Percentiles rank a stretch among this genome's conserved stretches.
These are phyloP conservation scores for Pichia sp. DNA, from an alignment of 1,139 yeast genomes.

Conservation along the genomic window DNA sequence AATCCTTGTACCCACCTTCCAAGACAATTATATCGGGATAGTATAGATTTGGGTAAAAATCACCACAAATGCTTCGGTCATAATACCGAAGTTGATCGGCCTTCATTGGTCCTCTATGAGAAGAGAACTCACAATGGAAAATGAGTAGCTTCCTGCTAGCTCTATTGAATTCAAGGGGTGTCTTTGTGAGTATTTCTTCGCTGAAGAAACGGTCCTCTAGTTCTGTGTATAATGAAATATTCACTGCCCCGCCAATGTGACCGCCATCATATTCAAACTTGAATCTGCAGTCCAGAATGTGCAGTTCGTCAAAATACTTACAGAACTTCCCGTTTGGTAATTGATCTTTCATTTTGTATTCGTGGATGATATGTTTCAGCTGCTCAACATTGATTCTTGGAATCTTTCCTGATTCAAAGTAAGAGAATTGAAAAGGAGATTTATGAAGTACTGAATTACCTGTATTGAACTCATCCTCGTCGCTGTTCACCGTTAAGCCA, in stretches of 20 bases:
- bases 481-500: constrained; percentile 16
- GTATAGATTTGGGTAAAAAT: constrained; percentile 68
- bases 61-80: constrained; percentile 69
- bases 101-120: constrained; percentile 89
- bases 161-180: constrained; percentile 19
- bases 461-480: constrained; percentile 6
- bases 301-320: constrained; percentile 50
- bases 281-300: constrained; percentile 82
- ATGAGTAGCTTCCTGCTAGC: constrained; percentile 45
- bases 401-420: constrained; percentile 7
- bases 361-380: constrained; percentile 49
- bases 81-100: constrained; percentile 79
- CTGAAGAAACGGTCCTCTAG: constrained; percentile 47
- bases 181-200: constrained; percentile 15
- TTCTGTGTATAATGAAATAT: constrained; percentile 63
- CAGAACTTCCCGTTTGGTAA: constrained; percentile 25
- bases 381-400: constrained; percentile 69
- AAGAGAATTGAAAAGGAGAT: constrained; percentile 6
- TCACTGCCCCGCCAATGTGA: constrained; percentile 77
- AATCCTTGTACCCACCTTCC: constrained; percentile 85
- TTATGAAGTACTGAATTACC: constrained; percentile 12
- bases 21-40: constrained; percentile 86
- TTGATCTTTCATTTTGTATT: constrained; percentile 4
- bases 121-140: constrained; percentile 92
- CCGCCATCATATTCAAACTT: constrained; percentile 92